Percentiles rank a stretch among this genome's conserved stretches.
phyloP scores from a whole-genome alignment of 1,284 basidiomycete genomes.

The Heterobasidion parviporum region DNA sequence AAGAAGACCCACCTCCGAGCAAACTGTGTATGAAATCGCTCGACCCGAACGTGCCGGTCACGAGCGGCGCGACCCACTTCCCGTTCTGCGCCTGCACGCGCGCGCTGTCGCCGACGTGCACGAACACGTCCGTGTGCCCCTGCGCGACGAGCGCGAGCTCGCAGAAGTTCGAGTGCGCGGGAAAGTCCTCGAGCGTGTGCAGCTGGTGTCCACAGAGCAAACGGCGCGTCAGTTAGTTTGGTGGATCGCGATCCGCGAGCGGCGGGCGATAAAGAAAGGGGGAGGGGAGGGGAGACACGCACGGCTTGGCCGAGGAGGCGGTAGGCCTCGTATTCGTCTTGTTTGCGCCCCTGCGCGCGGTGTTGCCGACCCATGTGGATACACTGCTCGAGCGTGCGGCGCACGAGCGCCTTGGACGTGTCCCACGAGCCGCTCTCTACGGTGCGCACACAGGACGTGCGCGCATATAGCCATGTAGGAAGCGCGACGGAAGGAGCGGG shows the following conservation, averaged over 20 bases:
- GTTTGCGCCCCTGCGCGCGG: conserved; percentile 47
- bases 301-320: conserved; percentile 69
- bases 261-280: background rate
- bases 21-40: conserved; percentile 81
- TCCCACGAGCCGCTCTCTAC: conserved; percentile 75
- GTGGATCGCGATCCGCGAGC: background rate
- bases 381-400: conserved; percentile 69
- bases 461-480: background rate
- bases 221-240: background rate
- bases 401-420: conserved; percentile 79
- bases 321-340: conserved; percentile 80
- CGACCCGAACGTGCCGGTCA: conserved; percentile 86
- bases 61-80: conserved; percentile 70
- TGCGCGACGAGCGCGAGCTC: conserved; percentile 71
- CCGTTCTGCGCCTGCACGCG: conserved; percentile 75
- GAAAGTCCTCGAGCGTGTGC: conserved; percentile 81
- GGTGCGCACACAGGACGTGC: background rate
- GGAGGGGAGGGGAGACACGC: conserved; percentile 14
- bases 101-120: conserved; percentile 84
- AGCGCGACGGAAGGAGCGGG: too few species aligned
- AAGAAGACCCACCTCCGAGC: conserved; percentile 32
- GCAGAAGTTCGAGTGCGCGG: conserved; percentile 88
- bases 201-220: conserved; percentile 33
- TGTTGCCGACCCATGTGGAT: conserved; percentile 59
- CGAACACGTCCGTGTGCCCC: conserved; percentile 75